Base-by-base conservation (phyloP, 805 yeast genomes). In the Metschnikowia lunata region DNA sequence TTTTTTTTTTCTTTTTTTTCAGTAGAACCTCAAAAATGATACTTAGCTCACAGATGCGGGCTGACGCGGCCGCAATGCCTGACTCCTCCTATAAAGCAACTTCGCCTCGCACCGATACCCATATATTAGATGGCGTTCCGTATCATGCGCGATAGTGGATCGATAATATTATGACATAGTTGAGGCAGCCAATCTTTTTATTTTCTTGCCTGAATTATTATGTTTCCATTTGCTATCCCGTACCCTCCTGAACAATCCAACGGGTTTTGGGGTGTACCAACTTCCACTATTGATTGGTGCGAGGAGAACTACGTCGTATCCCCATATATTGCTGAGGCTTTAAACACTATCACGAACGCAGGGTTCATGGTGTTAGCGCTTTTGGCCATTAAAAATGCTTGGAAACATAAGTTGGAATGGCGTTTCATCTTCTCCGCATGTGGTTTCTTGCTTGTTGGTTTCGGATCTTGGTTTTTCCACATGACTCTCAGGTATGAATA, bases 241-340 rank as follows among this genome's bases (percentile, higher is more conserved):
- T 80, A 80, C 55, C 85, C 87, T 0, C 72, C 72, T 7, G 78
- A 72, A 30, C 78, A 79, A 34, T 52, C 59, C n/a, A 45, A 63
- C 12, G 90, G 89, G 1, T 82, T 63, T 60, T 88, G 96, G 96
- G 93, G 93, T 1, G 67, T 71, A 6, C 85, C 86, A 3, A 89
- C 98, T 0, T 79, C 96, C 32, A 90, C 98, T n/a, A 93, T 93
- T 32, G 99, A 91, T 60, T 91, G 98, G 98, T 91, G 99, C 66
- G 99, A 91, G 59, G 98, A 93, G 64, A 91, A 91, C 68, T 91
- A 91, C 61, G 91, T 89, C 9, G 86, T 90, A 1, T 77, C 91
- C 10, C 77, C 76, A 10, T 93, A 86, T 58, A 74, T 93, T 42
- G 97, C 98, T 4, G 99, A 93, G 62, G 85, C 88, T 45, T 75